Conservation (phyloP, 2,329 filamentous ascomycete species). For the Penicillium sp. region DNA sequence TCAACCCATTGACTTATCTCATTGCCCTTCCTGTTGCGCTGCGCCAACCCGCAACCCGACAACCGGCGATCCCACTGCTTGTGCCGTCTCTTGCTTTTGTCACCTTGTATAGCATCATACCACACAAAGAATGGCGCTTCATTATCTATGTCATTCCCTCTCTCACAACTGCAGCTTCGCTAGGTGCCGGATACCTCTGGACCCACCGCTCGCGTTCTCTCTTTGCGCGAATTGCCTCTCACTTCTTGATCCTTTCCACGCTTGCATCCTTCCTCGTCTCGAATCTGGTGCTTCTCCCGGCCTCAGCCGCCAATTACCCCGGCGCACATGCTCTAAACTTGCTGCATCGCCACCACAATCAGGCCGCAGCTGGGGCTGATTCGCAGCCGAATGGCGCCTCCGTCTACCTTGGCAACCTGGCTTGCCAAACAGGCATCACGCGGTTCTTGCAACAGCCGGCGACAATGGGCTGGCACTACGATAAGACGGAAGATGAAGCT, state of each 20-base stretch:
- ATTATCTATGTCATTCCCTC: constrained; percentile 83
- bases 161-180: constrained; percentile 72
- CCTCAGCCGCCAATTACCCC: constrained; percentile 90
- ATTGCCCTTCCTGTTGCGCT: constrained; percentile 53
- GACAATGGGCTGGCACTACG: constrained; percentile 52
- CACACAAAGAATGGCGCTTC: constrained; percentile 96
- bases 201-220: constrained; percentile 62
- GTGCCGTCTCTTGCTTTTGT: constrained; percentile 71
- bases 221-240: constrained; percentile 55
- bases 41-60: constrained; percentile 52
- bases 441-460: constrained; percentile 53
- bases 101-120: constrained; percentile 77
- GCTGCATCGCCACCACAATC: constrained; percentile 34
- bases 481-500: constrained; percentile 57
- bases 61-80: constrained; percentile 54
- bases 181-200: constrained; percentile 70
- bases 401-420: constrained; percentile 60
- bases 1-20: constrained; percentile 69
- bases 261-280: constrained; percentile 60
- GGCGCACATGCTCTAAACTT: constrained; percentile 72
- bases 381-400: constrained; percentile 8
- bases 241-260: constrained; percentile 60
- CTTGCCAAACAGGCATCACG: constrained; percentile 63
- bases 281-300: constrained; percentile 67
- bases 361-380: constrained; percentile 13